Conservation (phyloP, 2,329 filamentous ascomycete genomes). For the Lasiodiplodia sp. region DNA sequence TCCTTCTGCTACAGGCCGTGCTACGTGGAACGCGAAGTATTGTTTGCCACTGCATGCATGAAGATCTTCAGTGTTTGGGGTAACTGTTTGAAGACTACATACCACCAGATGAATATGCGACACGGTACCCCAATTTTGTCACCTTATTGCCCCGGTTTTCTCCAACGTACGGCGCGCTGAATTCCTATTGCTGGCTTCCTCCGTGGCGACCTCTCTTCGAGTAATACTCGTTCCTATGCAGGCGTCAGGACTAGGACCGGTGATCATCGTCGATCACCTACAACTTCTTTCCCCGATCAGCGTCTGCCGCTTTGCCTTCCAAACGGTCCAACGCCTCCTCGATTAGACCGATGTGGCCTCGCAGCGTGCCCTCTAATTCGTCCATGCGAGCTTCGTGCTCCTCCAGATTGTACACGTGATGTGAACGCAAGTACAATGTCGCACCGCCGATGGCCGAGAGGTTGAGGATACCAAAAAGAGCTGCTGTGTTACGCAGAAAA, state of each 20-base stretch:
- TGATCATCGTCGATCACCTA: slow-evolving; percentile 34
- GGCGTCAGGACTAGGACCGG: background rate
- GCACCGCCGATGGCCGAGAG: slow-evolving; percentile 35
- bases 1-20: background rate
- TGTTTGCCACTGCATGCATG: slow-evolving; percentile 3
- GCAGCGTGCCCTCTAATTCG: slow-evolving; percentile 56
- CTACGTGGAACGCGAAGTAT: background rate
- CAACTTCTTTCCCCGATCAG: slow-evolving; percentile 47
- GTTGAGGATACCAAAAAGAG: slow-evolving; percentile 32
- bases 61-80: background rate
- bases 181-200: background rate
- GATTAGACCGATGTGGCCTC: slow-evolving; percentile 57
- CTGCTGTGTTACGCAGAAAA: slow-evolving; percentile 26
- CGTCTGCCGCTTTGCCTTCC: slow-evolving; percentile 49
- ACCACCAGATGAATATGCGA: background rate
- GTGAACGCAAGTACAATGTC: slow-evolving; percentile 40
- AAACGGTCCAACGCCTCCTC: slow-evolving; percentile 55
- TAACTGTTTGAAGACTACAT: background rate
- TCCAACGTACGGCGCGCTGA: background rate
- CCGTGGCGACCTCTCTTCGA: slow-evolving; percentile 15
- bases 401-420: slow-evolving; percentile 53
- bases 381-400: slow-evolving; percentile 58
- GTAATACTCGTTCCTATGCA: slow-evolving; percentile 3
- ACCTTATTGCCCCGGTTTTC: background rate
- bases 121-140: background rate